These are phyloP conservation scores for Penicillium sp. DNA, from an alignment of 2,329 filamentous ascomycete species.

Conservation along the genomic window DNA sequence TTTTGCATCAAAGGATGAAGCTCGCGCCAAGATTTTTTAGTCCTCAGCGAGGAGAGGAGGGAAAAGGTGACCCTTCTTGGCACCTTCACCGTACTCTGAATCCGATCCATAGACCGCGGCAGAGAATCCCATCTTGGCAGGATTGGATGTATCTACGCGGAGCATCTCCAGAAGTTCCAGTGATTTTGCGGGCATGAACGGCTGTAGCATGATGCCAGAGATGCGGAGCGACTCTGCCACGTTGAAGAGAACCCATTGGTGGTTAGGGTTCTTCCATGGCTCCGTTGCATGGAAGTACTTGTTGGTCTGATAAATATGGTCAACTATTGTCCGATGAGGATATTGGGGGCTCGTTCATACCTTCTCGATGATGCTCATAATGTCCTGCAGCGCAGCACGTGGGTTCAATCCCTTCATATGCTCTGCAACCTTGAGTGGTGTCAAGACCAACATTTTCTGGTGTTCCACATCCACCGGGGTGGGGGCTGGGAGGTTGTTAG, in stretches of 20 bases:
- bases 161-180: conserved; percentile 72
- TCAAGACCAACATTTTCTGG: conserved; percentile 40
- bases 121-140: conserved; percentile 61
- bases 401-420: conserved; percentile 67
- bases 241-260: conserved; percentile 67
- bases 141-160: conserved; percentile 58
- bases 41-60: conserved; percentile 47
- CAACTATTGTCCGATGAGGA: conserved; percentile 6
- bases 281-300: conserved; percentile 62
- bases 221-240: conserved; percentile 76
- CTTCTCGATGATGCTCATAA: conserved; percentile 63
- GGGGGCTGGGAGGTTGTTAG: conserved; percentile 30
- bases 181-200: conserved; percentile 83
- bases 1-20: conserved; percentile 27
- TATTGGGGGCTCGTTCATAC: conserved; percentile 43
- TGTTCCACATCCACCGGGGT: conserved; percentile 36
- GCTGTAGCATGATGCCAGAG: conserved; percentile 79
- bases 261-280: conserved; percentile 65
- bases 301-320: conserved; percentile 56
- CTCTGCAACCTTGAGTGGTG: conserved; percentile 46
- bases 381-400: conserved; percentile 62
- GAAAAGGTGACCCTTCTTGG: conserved; percentile 53
- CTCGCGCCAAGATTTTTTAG: conserved; percentile 15
- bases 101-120: conserved; percentile 67
- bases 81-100: conserved; percentile 64